These are phyloP conservation scores for Paradendryphiella salina DNA, from an alignment of 2,329 filamentous ascomycete genomes.

Conservation along the genomic window DNA sequence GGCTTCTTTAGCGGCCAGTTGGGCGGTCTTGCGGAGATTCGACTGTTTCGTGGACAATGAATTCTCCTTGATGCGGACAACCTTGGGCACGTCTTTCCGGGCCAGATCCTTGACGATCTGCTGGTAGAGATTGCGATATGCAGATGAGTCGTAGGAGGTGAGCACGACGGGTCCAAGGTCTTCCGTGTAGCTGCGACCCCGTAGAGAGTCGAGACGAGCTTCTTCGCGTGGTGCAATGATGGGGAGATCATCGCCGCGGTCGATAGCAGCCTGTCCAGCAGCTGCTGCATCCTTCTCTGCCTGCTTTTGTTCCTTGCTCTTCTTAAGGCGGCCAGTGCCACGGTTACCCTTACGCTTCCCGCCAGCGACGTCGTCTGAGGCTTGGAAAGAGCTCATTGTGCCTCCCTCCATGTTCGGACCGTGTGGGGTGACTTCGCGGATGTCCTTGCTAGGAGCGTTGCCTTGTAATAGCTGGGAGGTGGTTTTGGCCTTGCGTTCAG, in stretches of 20 bases:
- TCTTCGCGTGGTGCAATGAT: constrained; percentile 64
- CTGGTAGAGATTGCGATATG: constrained; percentile 95
- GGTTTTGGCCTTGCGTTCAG: constrained; percentile 88
- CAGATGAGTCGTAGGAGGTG: constrained; percentile 77
- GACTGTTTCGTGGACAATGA: constrained; percentile 86
- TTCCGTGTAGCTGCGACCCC: constrained; percentile 54
- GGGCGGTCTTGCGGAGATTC: constrained; percentile 97
- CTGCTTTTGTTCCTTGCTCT: constrained; percentile 77
- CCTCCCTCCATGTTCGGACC: constrained; percentile 83
- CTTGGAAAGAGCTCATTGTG: constrained; percentile 81
- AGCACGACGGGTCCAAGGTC: constrained; percentile 48
- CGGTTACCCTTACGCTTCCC: constrained; percentile 59
- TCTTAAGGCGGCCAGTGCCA: constrained; percentile 71
- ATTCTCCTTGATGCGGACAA: constrained; percentile 82
- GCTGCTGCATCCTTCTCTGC: constrained; percentile 76
- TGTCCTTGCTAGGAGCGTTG: constrained; percentile 72
- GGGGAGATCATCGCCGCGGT: constrained; percentile 74
- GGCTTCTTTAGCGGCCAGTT: constrained; percentile 94
- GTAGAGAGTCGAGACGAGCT: constrained; percentile 51
- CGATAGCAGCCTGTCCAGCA: constrained; percentile 80
- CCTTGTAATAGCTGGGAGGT: constrained; percentile 86
- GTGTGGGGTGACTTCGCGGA: constrained; percentile 70
- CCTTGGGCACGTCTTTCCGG: constrained; percentile 90
- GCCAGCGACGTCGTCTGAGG: constrained; percentile 56
- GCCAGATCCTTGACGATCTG: constrained; percentile 96